Conservation (phyloP, 208 protist genomes). For the Leishmania braziliensis region DNA sequence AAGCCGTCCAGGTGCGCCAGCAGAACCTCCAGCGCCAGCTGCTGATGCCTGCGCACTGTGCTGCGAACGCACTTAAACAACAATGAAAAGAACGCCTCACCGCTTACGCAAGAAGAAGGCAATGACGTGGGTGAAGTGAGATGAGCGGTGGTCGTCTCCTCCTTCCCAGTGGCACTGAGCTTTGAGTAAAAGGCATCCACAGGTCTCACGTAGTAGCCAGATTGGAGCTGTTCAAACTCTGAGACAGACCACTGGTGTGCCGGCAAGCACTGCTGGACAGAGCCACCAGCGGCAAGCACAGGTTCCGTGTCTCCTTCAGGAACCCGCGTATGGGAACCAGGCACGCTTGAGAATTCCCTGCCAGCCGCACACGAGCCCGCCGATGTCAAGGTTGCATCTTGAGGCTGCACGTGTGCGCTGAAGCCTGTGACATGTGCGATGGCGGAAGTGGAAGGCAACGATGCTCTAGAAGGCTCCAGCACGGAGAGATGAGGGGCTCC, state of each 20-base stretch:
- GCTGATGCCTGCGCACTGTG: conserved; percentile 57
- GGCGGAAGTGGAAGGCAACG: neutral
- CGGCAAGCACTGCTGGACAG: conserved; percentile 15
- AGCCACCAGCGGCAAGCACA: conserved; percentile 21
- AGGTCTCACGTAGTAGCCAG: conserved; percentile 40
- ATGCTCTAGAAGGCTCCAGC: neutral
- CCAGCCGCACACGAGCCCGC: neutral
- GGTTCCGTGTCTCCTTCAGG: conserved; percentile 1
- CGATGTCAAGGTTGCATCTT: neutral
- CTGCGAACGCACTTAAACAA: conserved; percentile 55
- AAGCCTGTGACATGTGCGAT: neutral
- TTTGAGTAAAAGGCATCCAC: neutral
- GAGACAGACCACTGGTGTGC: conserved; percentile 52
- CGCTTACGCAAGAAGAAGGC: conserved; percentile 4
- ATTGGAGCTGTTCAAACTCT: conserved; percentile 42
- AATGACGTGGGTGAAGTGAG: neutral
- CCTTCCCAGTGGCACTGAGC: neutral
- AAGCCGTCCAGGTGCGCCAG: conserved; percentile 33
- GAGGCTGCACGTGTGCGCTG: conserved; percentile 59
- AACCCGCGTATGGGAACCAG: neutral
- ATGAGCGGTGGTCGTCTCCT: neutral
- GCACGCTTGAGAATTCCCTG: neutral
- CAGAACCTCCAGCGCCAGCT: conserved; percentile 45
- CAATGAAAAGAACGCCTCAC: conserved; percentile 50
- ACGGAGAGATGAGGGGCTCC: too few species aligned